These are phyloP conservation scores for Botrytis fabae DNA, from an alignment of 2,329 filamentous ascomycete species.

Conservation along the genomic window DNA sequence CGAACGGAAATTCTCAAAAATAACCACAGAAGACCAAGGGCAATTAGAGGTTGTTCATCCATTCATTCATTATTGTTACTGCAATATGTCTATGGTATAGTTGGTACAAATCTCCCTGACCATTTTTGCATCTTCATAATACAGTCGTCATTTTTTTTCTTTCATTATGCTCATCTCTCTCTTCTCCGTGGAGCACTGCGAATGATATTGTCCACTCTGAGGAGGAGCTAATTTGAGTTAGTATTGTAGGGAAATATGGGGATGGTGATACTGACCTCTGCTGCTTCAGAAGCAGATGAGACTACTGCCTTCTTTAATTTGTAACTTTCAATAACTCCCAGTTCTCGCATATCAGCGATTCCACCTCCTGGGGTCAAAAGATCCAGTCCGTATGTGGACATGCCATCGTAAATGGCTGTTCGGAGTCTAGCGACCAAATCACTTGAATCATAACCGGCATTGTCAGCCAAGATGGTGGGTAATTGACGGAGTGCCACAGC, in stretches of 20 bases:
- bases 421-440: conserved; percentile 89
- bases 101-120: conserved; percentile 37
- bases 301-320: conserved; percentile 99
- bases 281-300: conserved; percentile 91
- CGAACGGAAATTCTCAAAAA: background rate
- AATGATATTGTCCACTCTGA: conserved; percentile 98
- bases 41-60: conserved; percentile 20
- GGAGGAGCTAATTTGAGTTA: conserved; percentile 63
- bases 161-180: conserved; percentile 62
- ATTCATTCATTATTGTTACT: conserved; percentile 29
- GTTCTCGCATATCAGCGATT: conserved; percentile 91
- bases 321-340: conserved; percentile 96
- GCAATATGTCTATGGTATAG: conserved; percentile 42
- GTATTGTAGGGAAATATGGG: conserved; percentile 30
- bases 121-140: conserved; percentile 36
- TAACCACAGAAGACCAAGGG: conserved; percentile 5
- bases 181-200: conserved; percentile 83
- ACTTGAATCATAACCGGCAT: conserved; percentile 92
- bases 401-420: conserved; percentile 91
- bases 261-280: conserved; percentile 67
- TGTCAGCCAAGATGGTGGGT: conserved; percentile 95
- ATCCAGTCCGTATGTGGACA: conserved; percentile 90
- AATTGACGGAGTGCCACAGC: conserved; percentile 86
- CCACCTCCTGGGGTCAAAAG: conserved; percentile 86
- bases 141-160: conserved; percentile 32